Percentiles rank a stretch among this genome's conserved stretches.
Evolutionary conservation across 108 stramenopile genomes (phyloP).

Genomic region (Hondaea fermentalgiana): DNA sequence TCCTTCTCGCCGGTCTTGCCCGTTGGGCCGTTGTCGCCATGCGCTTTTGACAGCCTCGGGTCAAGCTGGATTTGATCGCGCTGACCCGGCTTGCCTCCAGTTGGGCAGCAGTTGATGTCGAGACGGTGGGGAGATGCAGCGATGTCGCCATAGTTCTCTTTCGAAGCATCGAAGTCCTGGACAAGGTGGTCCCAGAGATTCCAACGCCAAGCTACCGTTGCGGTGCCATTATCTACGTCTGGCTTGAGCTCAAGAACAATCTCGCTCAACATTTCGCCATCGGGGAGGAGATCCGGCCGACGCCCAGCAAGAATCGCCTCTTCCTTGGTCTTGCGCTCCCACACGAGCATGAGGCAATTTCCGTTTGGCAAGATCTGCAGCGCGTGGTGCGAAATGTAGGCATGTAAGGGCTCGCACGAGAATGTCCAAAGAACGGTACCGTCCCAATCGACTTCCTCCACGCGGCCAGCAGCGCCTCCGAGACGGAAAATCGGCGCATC

Average conservation of each 20-base stretch:
- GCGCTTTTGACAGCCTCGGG: background rate
- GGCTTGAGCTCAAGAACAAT: background rate
- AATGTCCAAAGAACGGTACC: background rate
- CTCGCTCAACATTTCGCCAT: slow-evolving; percentile 11
- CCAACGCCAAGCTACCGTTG: slow-evolving; percentile 7
- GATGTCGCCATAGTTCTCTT: background rate
- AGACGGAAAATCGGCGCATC: background rate
- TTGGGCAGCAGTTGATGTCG: background rate
- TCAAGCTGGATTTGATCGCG: background rate
- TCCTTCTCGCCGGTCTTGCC: background rate
- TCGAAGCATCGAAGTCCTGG: background rate
- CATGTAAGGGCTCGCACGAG: background rate
- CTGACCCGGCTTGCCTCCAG: background rate
- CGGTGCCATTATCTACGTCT: background rate
- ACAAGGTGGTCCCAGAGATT: slow-evolving; percentile 16
- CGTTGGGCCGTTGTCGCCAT: too few species aligned
- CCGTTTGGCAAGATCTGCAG: background rate
- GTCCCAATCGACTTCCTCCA: background rate
- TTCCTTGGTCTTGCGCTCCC: slow-evolving; percentile 15
- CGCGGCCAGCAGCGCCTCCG: background rate
- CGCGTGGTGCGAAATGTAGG: background rate
- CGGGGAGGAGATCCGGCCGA: background rate
- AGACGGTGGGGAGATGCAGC: background rate
- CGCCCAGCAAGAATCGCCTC: slow-evolving; percentile 3
- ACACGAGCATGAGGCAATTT: background rate